Evolutionary conservation across 208 protist species (phyloP).

Genomic region (Zelonia costaricensis): DNA sequence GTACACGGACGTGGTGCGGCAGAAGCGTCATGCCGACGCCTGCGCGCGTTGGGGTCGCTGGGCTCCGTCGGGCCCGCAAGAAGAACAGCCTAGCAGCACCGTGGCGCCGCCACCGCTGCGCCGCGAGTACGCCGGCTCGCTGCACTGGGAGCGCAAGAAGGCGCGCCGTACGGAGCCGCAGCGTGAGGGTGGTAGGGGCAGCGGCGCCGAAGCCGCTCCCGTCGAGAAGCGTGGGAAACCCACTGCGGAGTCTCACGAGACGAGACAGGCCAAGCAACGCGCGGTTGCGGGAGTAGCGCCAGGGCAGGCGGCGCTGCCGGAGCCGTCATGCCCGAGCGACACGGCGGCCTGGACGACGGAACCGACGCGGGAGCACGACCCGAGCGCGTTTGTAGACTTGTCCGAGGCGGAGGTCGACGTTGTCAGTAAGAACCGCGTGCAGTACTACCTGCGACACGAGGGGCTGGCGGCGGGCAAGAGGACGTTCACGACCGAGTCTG

Average conservation of each 20-base stretch:
- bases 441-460: conserved; percentile 83
- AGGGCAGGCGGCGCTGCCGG: neutral
- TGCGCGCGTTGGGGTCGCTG: conserved; percentile 65
- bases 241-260: too few relatives aligned
- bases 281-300: too few relatives aligned
- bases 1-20: conserved; percentile 52
- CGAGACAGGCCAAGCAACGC: too few relatives aligned
- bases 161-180: too few relatives aligned
- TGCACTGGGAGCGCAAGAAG: conserved; percentile 63
- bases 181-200: too few relatives aligned
- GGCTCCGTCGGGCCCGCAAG: conserved; percentile 31
- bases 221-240: too few relatives aligned
- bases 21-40: conserved; percentile 58
- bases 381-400: conserved; percentile 31
- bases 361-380: neutral
- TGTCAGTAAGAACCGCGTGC: conserved; percentile 63
- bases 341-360: neutral
- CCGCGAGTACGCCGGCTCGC: conserved; percentile 54
- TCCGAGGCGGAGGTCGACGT: conserved; percentile 59
- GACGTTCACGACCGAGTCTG: conserved; percentile 12
- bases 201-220: neutral
- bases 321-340: neutral
- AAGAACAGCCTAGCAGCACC: conserved; percentile 39
- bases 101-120: conserved; percentile 78
- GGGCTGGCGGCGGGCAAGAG: conserved; percentile 6